These are phyloP conservation scores for Lenwebbia sp. DNA, from an alignment of 345 rosid genomes.

Conservation along the genomic window DNA sequence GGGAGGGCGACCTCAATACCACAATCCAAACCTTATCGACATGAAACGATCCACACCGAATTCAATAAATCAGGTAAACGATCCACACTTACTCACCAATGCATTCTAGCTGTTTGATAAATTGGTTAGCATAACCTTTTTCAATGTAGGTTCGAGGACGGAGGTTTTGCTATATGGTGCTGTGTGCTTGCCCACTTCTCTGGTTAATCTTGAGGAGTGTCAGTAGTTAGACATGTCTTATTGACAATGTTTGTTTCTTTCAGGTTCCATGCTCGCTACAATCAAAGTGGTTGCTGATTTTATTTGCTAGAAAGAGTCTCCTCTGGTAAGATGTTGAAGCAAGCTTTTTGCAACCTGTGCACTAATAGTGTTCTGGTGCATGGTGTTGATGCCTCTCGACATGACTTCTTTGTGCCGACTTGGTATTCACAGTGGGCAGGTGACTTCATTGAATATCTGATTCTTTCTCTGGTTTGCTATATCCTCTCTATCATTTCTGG, in stretches of 20 bases:
- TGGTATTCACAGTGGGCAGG: not conserved
- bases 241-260: not conserved
- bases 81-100: not conserved
- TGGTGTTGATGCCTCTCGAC: not conserved
- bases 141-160: rapidly evolving
- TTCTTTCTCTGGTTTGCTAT: too few species aligned
- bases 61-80: rapidly evolving
- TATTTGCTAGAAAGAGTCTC: not conserved
- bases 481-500: too few species aligned
- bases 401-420: rapidly evolving
- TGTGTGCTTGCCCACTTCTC: rapidly evolving
- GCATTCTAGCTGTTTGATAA: not conserved
- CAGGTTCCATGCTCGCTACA: not conserved
- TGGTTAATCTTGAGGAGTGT: rapidly evolving
- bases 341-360: not conserved
- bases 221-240: not conserved
- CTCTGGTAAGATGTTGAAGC: not conserved
- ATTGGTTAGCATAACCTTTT: rapidly evolving
- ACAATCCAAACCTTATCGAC: not conserved
- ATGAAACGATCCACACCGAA: rapidly evolving
- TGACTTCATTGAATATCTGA: not conserved
- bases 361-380: rapidly evolving
- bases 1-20: not conserved
- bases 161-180: not conserved
- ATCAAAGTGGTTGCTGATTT: not conserved